Evolutionary conservation across 192 early-diverging fungal genomes (phyloP), one percentile per base, ranked within the genome.

Genomic region (Neocallimastix lanati): DNA sequence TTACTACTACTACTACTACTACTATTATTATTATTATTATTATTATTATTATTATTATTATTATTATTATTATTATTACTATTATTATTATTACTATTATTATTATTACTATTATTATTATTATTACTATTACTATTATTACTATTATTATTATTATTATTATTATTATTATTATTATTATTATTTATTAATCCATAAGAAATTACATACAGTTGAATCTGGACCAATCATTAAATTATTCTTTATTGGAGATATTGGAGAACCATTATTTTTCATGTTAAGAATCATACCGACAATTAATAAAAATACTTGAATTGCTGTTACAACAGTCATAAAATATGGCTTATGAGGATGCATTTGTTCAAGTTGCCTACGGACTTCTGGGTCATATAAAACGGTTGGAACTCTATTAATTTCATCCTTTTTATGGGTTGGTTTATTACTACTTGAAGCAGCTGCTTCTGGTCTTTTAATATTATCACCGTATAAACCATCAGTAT

Each of bases 311-410:
- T 89, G 88, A 14, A 84, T 58, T 13, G 81, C 33, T 12, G 87
- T 85, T 78, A 87, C 78, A 7, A 79, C 28, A 18, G 82, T 80
- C 77, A 89, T 78, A 78, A 89, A 89, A 78, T 81, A 87, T 18
- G 88, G 88, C 25, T 83, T 77, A 78, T 87, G 86, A 16, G 80
- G 77, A 76, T 87, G 83, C 79, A 87, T 78, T 28, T 81, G 81
- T 67, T 81, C 76, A 13, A 88, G 77, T 76, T 89, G 81, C 28
- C 84, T 80, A 21, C 86, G 80, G 14, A 85, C 82, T 28, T 85
- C 76, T 18, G 87, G 87, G 67, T 87, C 83, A 81, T 88, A 78
- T 40, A 88, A 82, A 29, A 83, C 79, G 7, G 79, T 25, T 29
- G 77, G 82, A 6, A 82, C 11, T 15, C 80, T 78, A 28, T 82